Conservation (phyloP, 2,329 filamentous ascomycete species). For the Sordariomycetes sp. region DNA sequence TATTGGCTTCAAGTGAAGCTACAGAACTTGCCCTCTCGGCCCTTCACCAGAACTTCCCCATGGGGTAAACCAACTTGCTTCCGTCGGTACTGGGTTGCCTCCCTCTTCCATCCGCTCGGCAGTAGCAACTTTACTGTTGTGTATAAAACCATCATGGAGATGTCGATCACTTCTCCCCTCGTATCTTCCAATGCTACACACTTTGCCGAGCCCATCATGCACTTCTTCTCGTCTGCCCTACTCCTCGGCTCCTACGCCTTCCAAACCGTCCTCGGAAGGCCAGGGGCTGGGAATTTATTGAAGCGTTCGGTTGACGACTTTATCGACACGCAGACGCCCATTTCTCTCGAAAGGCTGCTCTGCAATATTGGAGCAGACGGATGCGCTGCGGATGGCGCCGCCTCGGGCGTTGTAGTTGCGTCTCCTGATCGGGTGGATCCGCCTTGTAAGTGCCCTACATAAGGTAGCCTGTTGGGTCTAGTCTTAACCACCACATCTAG, state of each 20-base stretch:
- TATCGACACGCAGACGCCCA: slow-evolving; percentile 39
- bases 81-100: too few relatives aligned
- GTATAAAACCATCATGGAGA: slow-evolving; percentile 1
- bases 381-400: slow-evolving; percentile 36
- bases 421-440: slow-evolving; percentile 37
- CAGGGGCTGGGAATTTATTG: slow-evolving; percentile 25
- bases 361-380: slow-evolving; percentile 48
- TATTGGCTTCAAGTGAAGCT: too few relatives aligned
- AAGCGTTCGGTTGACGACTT: slow-evolving; percentile 44
- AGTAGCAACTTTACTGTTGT: too few relatives aligned
- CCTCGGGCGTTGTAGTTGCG: slow-evolving; percentile 45
- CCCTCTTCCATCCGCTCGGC: too few relatives aligned
- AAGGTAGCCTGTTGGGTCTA: too few relatives aligned
- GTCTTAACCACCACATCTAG: slow-evolving; percentile 51
- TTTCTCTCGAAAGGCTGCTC: slow-evolving; percentile 1
- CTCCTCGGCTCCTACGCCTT: slow-evolving; percentile 41
- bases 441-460: background rate
- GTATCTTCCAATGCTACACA: slow-evolving; percentile 10
- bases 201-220: slow-evolving; percentile 33
- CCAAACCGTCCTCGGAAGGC: slow-evolving; percentile 40
- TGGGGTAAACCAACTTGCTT: too few relatives aligned
- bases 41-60: too few relatives aligned
- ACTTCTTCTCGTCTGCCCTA: slow-evolving; percentile 38
- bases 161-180: background rate
- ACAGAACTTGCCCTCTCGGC: too few relatives aligned